Percentiles rank a stretch among this genome's conserved stretches.
These are phyloP conservation scores for Aegilops bicornis DNA, from an alignment of 176 grass and related monocot species.

Conservation along the genomic window DNA sequence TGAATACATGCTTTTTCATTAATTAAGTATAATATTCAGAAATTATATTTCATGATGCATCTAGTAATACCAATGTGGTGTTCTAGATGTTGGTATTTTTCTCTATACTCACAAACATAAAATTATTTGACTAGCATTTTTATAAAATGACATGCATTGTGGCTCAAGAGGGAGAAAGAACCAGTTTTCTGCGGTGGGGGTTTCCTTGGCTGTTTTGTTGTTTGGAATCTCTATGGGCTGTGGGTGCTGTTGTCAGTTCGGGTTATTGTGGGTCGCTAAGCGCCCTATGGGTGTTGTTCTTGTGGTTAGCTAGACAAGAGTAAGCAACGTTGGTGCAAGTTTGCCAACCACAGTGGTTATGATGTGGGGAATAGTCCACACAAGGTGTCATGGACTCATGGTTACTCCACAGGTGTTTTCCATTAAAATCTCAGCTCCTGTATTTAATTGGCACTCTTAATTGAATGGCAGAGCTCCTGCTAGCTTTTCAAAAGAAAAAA, in stretches of 20 bases:
- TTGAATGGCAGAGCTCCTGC: neutral
- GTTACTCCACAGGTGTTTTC: neutral
- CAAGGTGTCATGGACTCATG: neutral
- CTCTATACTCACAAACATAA: neutral
- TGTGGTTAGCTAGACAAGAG: neutral
- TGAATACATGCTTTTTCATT: neutral
- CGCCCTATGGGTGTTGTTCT: neutral
- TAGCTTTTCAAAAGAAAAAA: neutral
- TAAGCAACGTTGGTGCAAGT: neutral
- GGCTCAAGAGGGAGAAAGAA: neutral
- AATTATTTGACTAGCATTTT: neutral
- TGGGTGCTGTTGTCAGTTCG: neutral
- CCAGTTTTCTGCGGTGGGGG: neutral
- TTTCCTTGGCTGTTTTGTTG: neutral
- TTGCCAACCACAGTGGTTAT: neutral
- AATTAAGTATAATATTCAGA: neutral
- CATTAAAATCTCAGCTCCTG: neutral
- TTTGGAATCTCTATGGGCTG: neutral
- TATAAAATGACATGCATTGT: neutral
- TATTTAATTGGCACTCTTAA: neutral
- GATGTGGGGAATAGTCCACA: neutral
- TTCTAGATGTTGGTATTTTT: neutral
- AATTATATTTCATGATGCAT: neutral
- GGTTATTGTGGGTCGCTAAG: neutral
- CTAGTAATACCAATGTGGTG: neutral